Conservation (phyloP, 2,329 filamentous ascomycete species). For the Paecilomyces fulvus region DNA sequence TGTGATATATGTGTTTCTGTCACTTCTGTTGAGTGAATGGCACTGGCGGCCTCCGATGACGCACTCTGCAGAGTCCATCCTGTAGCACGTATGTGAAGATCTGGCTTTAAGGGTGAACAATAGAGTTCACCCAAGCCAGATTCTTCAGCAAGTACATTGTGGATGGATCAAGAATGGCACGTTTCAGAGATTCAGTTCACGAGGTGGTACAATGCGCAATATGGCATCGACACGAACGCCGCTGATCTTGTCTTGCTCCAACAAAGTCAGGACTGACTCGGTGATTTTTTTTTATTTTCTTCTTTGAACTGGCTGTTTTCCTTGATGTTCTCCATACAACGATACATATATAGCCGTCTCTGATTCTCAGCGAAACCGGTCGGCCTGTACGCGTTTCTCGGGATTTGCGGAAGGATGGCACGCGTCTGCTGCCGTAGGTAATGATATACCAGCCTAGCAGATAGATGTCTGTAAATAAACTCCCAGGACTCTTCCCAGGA, state of each 20-base stretch:
- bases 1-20: neutral
- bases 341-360: neutral
- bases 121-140: conserved; percentile 15
- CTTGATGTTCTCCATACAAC: neutral
- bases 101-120: conserved; percentile 19
- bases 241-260: neutral
- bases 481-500: neutral
- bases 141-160: conserved; percentile 17
- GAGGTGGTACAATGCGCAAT: neutral
- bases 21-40: conserved; percentile 11
- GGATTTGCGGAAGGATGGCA: neutral
- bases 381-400: neutral
- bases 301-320: neutral
- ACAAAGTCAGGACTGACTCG: neutral
- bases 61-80: conserved; percentile 21
- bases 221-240: neutral
- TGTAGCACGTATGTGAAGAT: conserved; percentile 16
- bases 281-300: neutral
- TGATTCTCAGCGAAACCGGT: neutral
- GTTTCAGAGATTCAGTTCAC: neutral
- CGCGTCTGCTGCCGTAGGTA: neutral
- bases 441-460: neutral
- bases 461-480: neutral
- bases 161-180: neutral
- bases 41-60: conserved; percentile 23